These are phyloP conservation scores for Amanita inopinata DNA, from an alignment of 768 basidiomycete species.

Conservation along the genomic window DNA sequence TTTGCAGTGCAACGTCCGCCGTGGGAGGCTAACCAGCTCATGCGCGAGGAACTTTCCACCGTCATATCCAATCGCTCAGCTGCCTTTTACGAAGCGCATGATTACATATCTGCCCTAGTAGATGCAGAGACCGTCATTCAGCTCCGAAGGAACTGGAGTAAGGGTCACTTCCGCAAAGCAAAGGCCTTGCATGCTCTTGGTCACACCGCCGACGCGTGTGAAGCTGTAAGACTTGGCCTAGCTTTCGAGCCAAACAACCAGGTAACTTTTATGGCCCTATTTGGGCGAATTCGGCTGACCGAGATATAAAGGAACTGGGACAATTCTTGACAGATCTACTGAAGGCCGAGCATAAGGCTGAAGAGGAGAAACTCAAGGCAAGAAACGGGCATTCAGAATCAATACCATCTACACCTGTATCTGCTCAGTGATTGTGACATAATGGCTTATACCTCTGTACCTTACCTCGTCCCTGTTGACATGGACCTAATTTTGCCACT, in stretches of 20 bases:
- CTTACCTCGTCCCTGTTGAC: too few species aligned
- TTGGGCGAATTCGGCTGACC: neutral
- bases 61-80: slow-evolving; percentile 89
- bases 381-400: neutral
- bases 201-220: slow-evolving; percentile 63
- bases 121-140: slow-evolving; percentile 89
- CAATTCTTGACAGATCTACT: neutral
- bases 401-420: neutral
- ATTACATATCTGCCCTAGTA: slow-evolving; percentile 67
- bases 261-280: slow-evolving; percentile 19
- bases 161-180: slow-evolving; percentile 92
- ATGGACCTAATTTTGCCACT: too few species aligned
- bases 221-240: slow-evolving; percentile 74
- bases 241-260: slow-evolving; percentile 61
- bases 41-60: slow-evolving; percentile 87
- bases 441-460: too few species aligned
- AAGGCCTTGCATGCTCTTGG: slow-evolving; percentile 76
- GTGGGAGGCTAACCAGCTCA: slow-evolving; percentile 78
- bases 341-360: neutral
- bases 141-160: slow-evolving; percentile 83
- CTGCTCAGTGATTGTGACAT: too few species aligned
- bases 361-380: neutral
- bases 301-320: neutral
- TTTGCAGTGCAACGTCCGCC: slow-evolving; percentile 75
- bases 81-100: slow-evolving; percentile 67